These are phyloP conservation scores for Trypanosoma rangeli DNA, from an alignment of 208 protist genomes.

Conservation along the genomic window DNA sequence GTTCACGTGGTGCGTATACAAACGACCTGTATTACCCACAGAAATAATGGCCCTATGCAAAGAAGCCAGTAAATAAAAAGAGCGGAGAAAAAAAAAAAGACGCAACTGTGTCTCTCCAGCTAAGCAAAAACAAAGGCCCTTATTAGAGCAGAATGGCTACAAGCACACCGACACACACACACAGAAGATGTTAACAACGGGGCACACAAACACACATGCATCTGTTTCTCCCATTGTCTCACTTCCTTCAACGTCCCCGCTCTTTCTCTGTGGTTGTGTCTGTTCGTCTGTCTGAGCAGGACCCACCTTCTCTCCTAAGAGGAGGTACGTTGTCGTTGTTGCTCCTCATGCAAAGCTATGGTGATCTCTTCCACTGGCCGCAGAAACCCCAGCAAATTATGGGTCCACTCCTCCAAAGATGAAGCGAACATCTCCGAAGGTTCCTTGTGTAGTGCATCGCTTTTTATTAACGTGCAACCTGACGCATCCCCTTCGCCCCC, in stretches of 20 bases:
- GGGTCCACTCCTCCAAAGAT: not conserved
- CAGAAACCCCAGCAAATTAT: conserved; percentile 5
- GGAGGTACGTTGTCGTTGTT: not conserved
- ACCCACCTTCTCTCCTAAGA: not conserved
- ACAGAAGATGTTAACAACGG: too few relatives aligned
- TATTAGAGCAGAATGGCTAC: too few relatives aligned
- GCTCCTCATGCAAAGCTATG: conserved; percentile 4
- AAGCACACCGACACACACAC: too few relatives aligned
- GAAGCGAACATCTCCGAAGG: not conserved
- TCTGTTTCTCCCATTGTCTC: not conserved
- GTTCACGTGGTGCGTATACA: too few relatives aligned
- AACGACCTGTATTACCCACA: too few relatives aligned
- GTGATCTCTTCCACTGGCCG: conserved; percentile 11
- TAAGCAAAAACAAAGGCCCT: too few relatives aligned
- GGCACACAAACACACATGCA: not conserved
- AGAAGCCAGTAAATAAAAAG: too few relatives aligned
- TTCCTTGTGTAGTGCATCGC: not conserved
- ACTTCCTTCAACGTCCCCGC: not conserved
- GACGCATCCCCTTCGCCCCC: not conserved
- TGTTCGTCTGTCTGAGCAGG: not conserved
- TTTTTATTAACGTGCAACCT: not conserved
- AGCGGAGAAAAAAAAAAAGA: too few relatives aligned
- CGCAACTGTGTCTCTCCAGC: too few relatives aligned
- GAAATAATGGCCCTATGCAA: too few relatives aligned
- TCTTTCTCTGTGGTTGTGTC: conserved; percentile 5